Evolutionary conservation across 2,329 filamentous ascomycete species (phyloP).

Genomic region (Phaeomoniella chlamydospora): DNA sequence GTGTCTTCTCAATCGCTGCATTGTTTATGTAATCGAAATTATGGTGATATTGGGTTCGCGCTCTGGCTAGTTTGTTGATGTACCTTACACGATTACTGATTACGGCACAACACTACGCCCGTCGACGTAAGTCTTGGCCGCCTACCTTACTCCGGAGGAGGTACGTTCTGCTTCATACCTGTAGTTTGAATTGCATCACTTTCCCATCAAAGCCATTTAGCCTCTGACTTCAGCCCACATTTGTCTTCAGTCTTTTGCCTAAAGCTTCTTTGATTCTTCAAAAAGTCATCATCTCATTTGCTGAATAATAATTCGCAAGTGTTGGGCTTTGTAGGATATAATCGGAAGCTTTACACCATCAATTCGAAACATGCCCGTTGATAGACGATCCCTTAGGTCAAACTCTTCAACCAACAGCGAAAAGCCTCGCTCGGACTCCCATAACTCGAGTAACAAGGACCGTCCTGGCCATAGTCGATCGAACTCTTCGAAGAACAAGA

Average conservation of each 20-base stretch:
- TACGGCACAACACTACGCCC: too few relatives aligned
- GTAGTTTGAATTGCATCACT: constrained; percentile 2
- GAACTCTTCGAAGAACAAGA: constrained; percentile 21
- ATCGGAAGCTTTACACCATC: constrained; percentile 11
- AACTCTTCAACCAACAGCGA: constrained; percentile 33
- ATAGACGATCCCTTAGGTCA: constrained; percentile 30
- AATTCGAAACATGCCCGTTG: constrained; percentile 28
- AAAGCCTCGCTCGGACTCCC: constrained; percentile 26
- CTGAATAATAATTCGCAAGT: too few relatives aligned
- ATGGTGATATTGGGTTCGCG: too few relatives aligned
- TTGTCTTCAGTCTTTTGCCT: constrained; percentile 2
- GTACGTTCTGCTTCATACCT: too few relatives aligned
- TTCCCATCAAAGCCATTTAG: constrained; percentile 1
- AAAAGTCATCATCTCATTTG: too few relatives aligned
- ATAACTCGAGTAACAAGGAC: constrained; percentile 28
- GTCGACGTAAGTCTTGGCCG: too few relatives aligned
- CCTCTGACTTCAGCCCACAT: constrained; percentile 2
- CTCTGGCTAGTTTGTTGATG: too few relatives aligned
- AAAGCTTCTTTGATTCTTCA: constrained; percentile 4
- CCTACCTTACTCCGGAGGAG: too few relatives aligned
- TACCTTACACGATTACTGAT: too few relatives aligned
- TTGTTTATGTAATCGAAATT: too few relatives aligned
- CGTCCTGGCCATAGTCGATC: constrained; percentile 27
- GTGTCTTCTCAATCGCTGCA: too few relatives aligned
- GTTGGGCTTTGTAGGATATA: too few relatives aligned